Conservation (phyloP, 306 rosid species). For the Mimosa pudica region DNA sequence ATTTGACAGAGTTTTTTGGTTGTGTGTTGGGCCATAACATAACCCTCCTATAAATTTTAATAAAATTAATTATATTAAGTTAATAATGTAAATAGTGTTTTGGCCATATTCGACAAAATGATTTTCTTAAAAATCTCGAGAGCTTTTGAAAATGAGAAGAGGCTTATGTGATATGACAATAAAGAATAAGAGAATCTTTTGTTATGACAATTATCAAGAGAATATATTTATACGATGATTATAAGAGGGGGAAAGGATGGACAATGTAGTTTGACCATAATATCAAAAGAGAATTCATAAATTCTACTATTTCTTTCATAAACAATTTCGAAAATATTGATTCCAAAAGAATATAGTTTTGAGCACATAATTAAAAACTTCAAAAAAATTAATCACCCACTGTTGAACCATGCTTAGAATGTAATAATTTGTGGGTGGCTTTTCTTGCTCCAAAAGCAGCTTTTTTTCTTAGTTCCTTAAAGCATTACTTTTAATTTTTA, state of each 20-base stretch:
- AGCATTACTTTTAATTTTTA: background rate
- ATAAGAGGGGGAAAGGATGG: background rate
- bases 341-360: conserved; percentile 3
- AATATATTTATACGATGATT: background rate
- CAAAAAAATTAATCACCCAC: background rate
- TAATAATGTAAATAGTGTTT: no score
- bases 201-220: background rate
- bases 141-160: background rate
- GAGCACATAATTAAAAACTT: background rate
- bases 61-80: no score
- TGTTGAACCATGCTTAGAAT: background rate
- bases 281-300: background rate
- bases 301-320: background rate
- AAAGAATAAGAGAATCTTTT: background rate
- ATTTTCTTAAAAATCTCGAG: background rate
- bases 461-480: background rate
- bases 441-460: background rate
- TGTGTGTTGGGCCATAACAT: no score
- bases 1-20: no score
- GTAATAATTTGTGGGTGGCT: background rate
- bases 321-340: background rate
- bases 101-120: background rate
- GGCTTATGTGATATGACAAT: background rate
- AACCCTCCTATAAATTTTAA: no score
- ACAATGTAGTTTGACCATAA: background rate